Conservation (phyloP, 1,284 basidiomycete species). For the Coriolopsis trogii region DNA sequence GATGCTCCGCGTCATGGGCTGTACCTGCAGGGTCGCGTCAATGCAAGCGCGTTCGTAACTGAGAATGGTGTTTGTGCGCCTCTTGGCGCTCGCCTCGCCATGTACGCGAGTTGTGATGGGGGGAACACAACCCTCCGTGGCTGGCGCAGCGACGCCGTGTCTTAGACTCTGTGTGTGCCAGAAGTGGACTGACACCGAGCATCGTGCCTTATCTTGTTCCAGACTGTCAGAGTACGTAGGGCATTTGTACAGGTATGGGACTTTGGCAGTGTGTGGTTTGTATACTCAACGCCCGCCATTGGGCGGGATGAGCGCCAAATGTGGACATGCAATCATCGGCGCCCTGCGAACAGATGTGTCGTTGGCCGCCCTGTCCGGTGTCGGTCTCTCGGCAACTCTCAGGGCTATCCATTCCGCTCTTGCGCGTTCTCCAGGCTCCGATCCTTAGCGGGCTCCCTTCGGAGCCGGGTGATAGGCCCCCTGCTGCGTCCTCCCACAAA, state of each 20-base stretch:
- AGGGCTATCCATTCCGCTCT: background rate
- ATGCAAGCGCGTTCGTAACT: background rate
- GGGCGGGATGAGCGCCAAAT: slow-evolving; percentile 4
- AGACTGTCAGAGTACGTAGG: background rate
- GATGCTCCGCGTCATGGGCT: too few species aligned
- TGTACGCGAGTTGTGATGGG: too few species aligned
- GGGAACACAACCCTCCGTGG: too few species aligned
- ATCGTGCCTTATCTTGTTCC: background rate
- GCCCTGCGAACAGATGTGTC: background rate
- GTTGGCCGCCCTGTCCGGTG: background rate
- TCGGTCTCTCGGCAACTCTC: slow-evolving; percentile 1
- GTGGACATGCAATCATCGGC: background rate
- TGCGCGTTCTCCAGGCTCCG: background rate
- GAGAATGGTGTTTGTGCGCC: background rate
- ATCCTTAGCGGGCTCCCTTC: background rate
- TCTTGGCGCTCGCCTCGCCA: too few species aligned
- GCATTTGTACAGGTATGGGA: too few species aligned
- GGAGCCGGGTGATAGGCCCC: slow-evolving; percentile 1
- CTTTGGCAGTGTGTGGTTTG: background rate
- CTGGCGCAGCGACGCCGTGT: too few species aligned
- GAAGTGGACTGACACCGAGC: too few species aligned
- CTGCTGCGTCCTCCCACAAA: slow-evolving; percentile 4
- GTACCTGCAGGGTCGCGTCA: background rate
- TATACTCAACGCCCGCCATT: slow-evolving; percentile 8
- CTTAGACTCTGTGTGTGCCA: too few species aligned